Percentiles rank a stretch among this genome's conserved stretches.
Conservation (phyloP, 345 rosid species). For the Syzygium aromaticum region DNA sequence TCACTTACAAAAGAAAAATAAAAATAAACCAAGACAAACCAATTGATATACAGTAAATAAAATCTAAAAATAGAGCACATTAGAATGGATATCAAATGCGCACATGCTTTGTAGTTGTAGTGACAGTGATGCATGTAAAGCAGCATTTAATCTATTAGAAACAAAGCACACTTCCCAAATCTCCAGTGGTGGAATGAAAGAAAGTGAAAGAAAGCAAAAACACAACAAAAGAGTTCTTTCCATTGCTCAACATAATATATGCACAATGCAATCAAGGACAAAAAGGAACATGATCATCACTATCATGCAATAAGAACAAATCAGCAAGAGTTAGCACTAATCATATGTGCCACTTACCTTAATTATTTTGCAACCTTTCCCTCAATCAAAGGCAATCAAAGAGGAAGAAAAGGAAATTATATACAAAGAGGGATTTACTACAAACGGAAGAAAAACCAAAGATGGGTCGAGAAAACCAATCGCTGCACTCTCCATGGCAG, state of each 20-base stretch:
- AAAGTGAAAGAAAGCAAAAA: too few relatives aligned
- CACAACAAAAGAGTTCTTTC: too few relatives aligned
- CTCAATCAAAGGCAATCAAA: background rate
- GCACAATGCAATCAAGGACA: background rate
- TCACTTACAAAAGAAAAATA: background rate
- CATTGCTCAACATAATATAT: background rate
- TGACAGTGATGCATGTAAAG: background rate
- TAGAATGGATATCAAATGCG: background rate
- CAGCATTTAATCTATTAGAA: background rate
- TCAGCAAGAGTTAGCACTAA: background rate
- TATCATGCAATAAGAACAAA: background rate
- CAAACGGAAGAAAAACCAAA: background rate
- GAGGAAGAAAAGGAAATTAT: background rate
- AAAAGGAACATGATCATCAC: background rate
- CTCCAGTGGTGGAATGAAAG: background rate
- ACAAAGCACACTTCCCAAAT: background rate
- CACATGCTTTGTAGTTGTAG: background rate
- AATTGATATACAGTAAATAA: background rate
- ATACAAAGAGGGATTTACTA: background rate
- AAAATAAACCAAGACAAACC: background rate
- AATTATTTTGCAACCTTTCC: background rate
- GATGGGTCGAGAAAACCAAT: background rate
- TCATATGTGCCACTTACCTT: background rate
- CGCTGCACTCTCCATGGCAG: conserved; percentile 19
- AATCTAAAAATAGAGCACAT: background rate